Percentiles rank a stretch among this genome's conserved stretches.
Conservation (phyloP, 164 flowering plant genomes). For the Vitis riparia region DNA sequence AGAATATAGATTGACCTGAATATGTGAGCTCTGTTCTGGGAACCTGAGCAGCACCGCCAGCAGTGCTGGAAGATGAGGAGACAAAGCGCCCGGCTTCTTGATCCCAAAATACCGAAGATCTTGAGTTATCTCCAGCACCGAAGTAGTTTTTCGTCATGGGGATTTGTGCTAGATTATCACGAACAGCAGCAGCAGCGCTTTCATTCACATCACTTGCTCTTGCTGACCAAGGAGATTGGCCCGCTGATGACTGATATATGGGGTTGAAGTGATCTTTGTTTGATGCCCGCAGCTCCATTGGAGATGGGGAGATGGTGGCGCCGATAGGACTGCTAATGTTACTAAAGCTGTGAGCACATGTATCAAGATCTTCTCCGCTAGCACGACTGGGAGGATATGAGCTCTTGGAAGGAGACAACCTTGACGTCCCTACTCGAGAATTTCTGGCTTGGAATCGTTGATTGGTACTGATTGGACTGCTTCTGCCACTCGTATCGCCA, state of each 20-base stretch:
- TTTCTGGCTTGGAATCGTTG: conserved; percentile 34
- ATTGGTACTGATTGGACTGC: conserved; percentile 65
- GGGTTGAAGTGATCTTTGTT: conserved; percentile 72
- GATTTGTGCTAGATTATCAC: conserved; percentile 17
- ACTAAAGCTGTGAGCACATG: conserved; percentile 53
- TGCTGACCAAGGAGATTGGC: conserved; percentile 60
- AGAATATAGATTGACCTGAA: conserved; percentile 89
- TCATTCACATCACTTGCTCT: conserved; percentile 36
- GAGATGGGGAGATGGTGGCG: conserved; percentile 42
- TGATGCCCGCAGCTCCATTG: conserved; percentile 35
- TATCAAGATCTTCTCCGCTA: conserved; percentile 71
- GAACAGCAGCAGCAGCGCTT: conserved; percentile 16
- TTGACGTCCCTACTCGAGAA: conserved; percentile 35
- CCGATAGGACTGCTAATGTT: conserved; percentile 71
- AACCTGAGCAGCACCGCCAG: conserved; percentile 36
- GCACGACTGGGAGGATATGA: conserved; percentile 83
- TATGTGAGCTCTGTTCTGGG: conserved; percentile 62
- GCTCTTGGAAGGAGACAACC: conserved; percentile 53
- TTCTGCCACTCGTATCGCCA: conserved; percentile 58
- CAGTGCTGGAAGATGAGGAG: conserved; percentile 43
- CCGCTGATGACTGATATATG: conserved; percentile 57
- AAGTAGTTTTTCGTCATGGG: conserved; percentile 30
- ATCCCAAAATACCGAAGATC: conserved; percentile 77
- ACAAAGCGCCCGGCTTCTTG: conserved; percentile 83
- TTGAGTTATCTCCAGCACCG: conserved; percentile 28